phyloP scores from a whole-genome alignment of 208 protist species.

The Angomonas deanei region DNA sequence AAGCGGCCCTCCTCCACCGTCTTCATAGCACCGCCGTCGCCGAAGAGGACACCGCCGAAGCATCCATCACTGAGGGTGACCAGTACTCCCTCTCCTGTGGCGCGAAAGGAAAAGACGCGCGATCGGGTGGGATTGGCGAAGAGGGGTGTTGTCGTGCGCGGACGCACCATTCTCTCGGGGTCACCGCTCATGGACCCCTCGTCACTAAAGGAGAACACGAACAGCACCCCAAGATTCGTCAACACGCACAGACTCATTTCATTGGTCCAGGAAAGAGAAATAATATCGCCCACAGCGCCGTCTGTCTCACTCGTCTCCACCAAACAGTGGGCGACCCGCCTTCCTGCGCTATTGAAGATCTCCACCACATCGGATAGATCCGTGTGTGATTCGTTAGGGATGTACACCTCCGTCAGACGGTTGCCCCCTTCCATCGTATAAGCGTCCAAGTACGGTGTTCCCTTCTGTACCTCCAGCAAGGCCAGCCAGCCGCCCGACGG shows the following conservation, averaged over 20 bases:
- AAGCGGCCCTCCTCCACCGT: neutral
- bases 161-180: too few relatives aligned
- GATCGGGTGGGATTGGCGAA: neutral
- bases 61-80: neutral
- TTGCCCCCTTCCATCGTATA: conserved; percentile 1
- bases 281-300: neutral
- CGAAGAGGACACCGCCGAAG: neutral
- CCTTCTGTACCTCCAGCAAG: neutral
- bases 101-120: neutral
- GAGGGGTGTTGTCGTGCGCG: too few relatives aligned
- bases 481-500: conserved; percentile 2
- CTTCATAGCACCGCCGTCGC: neutral
- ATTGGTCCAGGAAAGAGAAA: neutral
- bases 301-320: neutral
- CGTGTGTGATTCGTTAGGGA: neutral
- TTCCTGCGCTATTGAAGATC: neutral
- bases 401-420: neutral
- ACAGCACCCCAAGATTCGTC: neutral
- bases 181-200: too few relatives aligned
- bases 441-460: neutral
- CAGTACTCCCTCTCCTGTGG: neutral
- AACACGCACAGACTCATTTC: neutral
- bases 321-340: neutral
- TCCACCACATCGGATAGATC: too few relatives aligned
- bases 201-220: neutral